A percentile compares a stretch with the other conserved stretches of the same genome.
These are phyloP conservation scores for Hypericum androsaemum DNA, from an alignment of 345 rosid genomes.

Conservation along the genomic window DNA sequence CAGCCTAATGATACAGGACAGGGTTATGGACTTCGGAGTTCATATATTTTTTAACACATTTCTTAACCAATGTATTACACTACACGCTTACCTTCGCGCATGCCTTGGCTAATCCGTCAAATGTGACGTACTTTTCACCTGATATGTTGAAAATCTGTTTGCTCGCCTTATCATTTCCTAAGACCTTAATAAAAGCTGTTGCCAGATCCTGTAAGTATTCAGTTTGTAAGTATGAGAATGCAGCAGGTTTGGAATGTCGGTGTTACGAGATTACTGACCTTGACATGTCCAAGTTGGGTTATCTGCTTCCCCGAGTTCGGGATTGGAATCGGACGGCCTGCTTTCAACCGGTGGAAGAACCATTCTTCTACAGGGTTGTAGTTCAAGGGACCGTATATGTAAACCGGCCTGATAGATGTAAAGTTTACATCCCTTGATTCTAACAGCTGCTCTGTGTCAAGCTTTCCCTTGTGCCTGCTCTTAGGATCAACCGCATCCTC, in stretches of 20 bases:
- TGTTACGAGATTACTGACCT: conserved; percentile 34
- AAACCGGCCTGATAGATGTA: conserved; percentile 90
- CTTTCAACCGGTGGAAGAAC: conserved; percentile 94
- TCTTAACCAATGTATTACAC: neutral
- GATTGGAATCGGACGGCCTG: conserved; percentile 86
- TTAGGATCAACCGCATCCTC: conserved; percentile 89
- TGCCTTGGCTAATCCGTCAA: conserved; percentile 86
- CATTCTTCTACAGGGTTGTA: conserved; percentile 98
- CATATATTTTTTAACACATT: neutral
- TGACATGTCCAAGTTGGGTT: conserved; percentile 91
- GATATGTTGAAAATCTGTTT: conserved; percentile 81
- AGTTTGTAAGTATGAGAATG: conserved; percentile 1
- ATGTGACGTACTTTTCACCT: conserved; percentile 84
- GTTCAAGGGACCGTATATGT: conserved; percentile 92
- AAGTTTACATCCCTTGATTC: conserved; percentile 68
- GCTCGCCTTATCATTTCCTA: conserved; percentile 84
- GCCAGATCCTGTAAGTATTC: conserved; percentile 64
- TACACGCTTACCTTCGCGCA: conserved; percentile 77
- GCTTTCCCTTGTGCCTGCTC: conserved; percentile 98
- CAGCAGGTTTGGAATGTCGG: neutral
- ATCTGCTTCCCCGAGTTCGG: conserved; percentile 79
- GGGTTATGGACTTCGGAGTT: neutral
- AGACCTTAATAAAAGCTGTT: conserved; percentile 58
- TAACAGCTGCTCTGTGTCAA: conserved; percentile 65
- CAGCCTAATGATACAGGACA: conserved; percentile 45